phyloP scores from a whole-genome alignment of 306 rosid species.

The Rosa lucieae region DNA sequence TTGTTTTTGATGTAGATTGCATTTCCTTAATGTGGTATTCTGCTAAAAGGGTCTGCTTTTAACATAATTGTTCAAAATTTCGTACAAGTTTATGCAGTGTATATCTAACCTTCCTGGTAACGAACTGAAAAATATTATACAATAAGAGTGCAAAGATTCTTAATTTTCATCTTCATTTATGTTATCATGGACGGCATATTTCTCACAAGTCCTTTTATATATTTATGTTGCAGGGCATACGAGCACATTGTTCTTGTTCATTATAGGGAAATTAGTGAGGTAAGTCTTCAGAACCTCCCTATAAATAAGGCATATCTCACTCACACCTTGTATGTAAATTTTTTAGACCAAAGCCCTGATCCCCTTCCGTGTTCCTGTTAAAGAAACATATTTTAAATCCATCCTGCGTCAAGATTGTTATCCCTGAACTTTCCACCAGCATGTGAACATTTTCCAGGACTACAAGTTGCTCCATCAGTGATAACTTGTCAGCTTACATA shows the following conservation, averaged over 20 bases:
- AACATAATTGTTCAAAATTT: not conserved
- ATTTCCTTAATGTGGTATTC: conserved; percentile 22
- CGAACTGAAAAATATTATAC: not conserved
- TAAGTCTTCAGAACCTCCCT: conserved; percentile 40
- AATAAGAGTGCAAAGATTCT: not conserved
- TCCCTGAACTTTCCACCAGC: not conserved
- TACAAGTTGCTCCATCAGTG: not conserved
- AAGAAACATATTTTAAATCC: not conserved
- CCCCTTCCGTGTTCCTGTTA: not conserved
- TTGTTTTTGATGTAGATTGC: conserved; percentile 21
- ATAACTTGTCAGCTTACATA: not conserved
- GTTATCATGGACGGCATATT: not conserved
- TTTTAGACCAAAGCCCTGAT: not conserved
- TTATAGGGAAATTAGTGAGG: conserved; percentile 84
- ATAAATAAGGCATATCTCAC: conserved; percentile 25
- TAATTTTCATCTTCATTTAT: not conserved
- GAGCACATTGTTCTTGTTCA: conserved; percentile 97
- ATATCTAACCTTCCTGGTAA: not conserved
- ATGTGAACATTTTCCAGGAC: not conserved
- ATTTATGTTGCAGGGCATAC: conserved; percentile 55
- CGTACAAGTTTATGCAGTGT: not conserved
- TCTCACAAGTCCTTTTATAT: conserved; percentile 26
- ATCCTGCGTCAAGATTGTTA: not conserved
- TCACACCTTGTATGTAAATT: not conserved
- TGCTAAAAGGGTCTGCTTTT: conserved; percentile 12